Evolutionary conservation across 2,329 filamentous ascomycete species (phyloP), one percentile per base, ranked within the genome.

Genomic region (Scytalidium sp.): DNA sequence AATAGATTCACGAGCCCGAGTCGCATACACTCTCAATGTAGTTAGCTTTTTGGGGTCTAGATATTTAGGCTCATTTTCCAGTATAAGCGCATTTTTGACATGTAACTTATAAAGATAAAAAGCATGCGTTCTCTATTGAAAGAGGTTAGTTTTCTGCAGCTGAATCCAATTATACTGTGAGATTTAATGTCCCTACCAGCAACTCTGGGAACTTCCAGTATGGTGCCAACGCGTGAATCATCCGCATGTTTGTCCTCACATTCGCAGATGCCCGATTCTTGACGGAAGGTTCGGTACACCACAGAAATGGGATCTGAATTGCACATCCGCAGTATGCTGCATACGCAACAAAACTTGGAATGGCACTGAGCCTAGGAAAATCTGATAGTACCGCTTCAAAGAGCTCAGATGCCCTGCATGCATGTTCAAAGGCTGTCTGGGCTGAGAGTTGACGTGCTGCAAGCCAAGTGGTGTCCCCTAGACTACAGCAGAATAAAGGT

Each of bases 281-380:
- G 8, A 59, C 49, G 1, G 22, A 41, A 3, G 21, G n/a, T 3
- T 58, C 50, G 2, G 45, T 32, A n/a, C 51, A 59, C 57, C 58
- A 56, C 36, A 60, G 46, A 39, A 60, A 60, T 3, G 58, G 58
- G 1, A 57, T 60, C 25, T 58, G 52, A 11, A 60, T 54, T 1
- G 58, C 58, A 17, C 55, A 56, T 2, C 55, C 50, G 17, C 55
- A 58, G 27, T 60, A 60, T 2, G 55, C 57, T 1, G 51, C 52
- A 39, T 58, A 59, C 3, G 53, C 55, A 40, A 60, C 46, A 21
- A 56, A 60, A n/a, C 50, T 56, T 20, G 7, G 51, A 11, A 2
- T 22, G 21, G 23, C 32, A 29, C 15, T 50, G 23, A 5, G 56
- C 27, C 9, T 36, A 5, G 32, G 13, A n/a, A 36, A 36, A 9